A percentile compares a stretch with the other conserved stretches of the same genome.
Evolutionary conservation across 1,284 basidiomycete species (phyloP).

Genomic region (Pulveroboletus sp.): DNA sequence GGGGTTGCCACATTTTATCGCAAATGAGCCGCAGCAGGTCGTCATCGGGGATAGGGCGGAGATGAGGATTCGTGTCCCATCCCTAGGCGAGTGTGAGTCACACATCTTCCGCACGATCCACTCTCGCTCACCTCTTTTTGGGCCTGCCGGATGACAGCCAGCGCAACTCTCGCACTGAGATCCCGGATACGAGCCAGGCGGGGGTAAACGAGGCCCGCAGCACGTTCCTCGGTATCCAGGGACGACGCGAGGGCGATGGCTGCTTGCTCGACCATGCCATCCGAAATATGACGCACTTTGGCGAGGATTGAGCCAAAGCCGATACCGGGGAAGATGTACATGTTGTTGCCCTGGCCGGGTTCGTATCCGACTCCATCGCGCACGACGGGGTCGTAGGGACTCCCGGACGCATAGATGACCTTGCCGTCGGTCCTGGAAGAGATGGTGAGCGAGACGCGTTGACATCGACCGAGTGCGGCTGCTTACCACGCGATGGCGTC

Average conservation of each 20-base stretch:
- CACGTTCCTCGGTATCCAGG: conserved; percentile 57
- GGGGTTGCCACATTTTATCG: conserved; percentile 57
- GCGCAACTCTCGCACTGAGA: conserved; percentile 61
- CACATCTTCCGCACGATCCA: neutral
- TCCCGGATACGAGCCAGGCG: conserved; percentile 63
- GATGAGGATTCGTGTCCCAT: conserved; percentile 43
- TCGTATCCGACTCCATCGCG: conserved; percentile 54
- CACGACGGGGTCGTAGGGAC: conserved; percentile 63
- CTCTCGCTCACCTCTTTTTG: conserved; percentile 51
- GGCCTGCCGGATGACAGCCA: conserved; percentile 58
- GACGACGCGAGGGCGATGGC: conserved; percentile 63
- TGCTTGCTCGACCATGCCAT: conserved; percentile 57
- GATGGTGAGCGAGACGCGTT: neutral
- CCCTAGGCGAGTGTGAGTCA: conserved; percentile 30
- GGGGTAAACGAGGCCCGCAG: conserved; percentile 57
- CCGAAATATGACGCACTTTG: conserved; percentile 56
- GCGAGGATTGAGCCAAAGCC: conserved; percentile 69
- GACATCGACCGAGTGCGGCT: neutral
- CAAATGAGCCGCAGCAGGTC: conserved; percentile 48
- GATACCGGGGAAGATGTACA: conserved; percentile 64
- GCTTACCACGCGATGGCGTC: conserved; percentile 67
- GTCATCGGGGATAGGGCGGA: conserved; percentile 47
- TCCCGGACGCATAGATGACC: conserved; percentile 79
- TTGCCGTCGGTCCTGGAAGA: conserved; percentile 52
- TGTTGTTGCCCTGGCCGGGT: conserved; percentile 82